These are phyloP conservation scores for Sanghuangporus weigelae DNA, from an alignment of 1,284 basidiomycete genomes.

Conservation along the genomic window DNA sequence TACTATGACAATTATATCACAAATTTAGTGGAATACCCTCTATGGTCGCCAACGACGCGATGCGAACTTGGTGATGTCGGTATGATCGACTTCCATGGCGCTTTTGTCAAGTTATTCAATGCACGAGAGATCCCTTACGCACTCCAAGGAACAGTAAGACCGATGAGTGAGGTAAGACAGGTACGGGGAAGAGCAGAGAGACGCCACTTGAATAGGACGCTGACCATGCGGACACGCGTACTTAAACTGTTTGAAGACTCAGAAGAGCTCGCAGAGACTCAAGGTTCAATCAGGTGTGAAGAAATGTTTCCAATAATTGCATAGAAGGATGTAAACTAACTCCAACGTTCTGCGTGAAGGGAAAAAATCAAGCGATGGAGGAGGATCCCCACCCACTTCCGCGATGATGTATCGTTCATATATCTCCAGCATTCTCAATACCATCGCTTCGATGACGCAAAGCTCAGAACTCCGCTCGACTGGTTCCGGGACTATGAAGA, in stretches of 20 bases:
- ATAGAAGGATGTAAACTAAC: background rate
- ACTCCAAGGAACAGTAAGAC: background rate
- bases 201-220: no score
- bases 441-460: background rate
- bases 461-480: background rate
- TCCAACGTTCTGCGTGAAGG: background rate
- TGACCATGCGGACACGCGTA: no score
- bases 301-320: no score
- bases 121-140: no score
- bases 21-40: background rate
- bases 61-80: background rate
- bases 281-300: no score
- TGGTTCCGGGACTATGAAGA: background rate
- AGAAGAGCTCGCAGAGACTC: no score
- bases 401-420: background rate
- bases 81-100: background rate
- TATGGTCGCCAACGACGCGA: background rate
- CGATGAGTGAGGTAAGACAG: background rate
- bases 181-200: background rate
- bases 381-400: no score
- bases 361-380: no score
- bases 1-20: background rate
- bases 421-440: background rate
- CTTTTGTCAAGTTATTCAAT: background rate
- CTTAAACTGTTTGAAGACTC: background rate